phyloP scores from a whole-genome alignment of 352 stramenopile species.

The Phytophthora litchii region DNA sequence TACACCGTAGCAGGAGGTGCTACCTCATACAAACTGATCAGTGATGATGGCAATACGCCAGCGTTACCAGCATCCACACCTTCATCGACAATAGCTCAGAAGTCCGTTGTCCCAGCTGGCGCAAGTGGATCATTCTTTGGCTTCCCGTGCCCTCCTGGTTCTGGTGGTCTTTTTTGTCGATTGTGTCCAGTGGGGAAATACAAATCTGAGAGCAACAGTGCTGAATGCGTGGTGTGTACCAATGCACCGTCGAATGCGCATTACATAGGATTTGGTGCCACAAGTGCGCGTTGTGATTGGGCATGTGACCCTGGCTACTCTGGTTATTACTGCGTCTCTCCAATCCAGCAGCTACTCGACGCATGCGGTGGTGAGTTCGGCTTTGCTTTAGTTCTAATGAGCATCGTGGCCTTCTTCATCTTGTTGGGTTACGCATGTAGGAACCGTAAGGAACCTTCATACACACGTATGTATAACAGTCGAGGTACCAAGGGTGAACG shows the following conservation, averaged over 20 bases:
- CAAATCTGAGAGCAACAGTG: conserved; percentile 82
- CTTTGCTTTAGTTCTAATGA: conserved; percentile 68
- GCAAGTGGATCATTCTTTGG: conserved; percentile 75
- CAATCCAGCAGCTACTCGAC: conserved; percentile 76
- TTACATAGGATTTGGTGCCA: conserved; percentile 57
- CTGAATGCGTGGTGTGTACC: conserved; percentile 63
- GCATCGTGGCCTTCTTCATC: conserved; percentile 75
- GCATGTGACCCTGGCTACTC: conserved; percentile 81
- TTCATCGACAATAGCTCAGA: conserved; percentile 21
- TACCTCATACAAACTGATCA: conserved; percentile 39
- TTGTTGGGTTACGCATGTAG: conserved; percentile 74
- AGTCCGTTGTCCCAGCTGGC: conserved; percentile 39
- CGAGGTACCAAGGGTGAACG: conserved; percentile 57
- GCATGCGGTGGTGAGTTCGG: conserved; percentile 78
- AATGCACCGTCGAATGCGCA: conserved; percentile 77
- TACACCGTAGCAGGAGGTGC: conserved; percentile 77
- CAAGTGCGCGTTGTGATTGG: conserved; percentile 65
- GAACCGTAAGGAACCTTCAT: conserved; percentile 70
- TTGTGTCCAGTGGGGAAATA: conserved; percentile 64
- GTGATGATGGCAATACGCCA: conserved; percentile 13
- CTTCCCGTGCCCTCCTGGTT: conserved; percentile 79
- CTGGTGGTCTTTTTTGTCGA: conserved; percentile 74
- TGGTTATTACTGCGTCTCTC: conserved; percentile 71
- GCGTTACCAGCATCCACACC: conserved; percentile 22
- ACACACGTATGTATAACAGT: conserved; percentile 57